Percentiles rank a stretch among this genome's conserved stretches.
Conservation (phyloP, 805 yeast species). For the Komagataella pseudopastoris region DNA sequence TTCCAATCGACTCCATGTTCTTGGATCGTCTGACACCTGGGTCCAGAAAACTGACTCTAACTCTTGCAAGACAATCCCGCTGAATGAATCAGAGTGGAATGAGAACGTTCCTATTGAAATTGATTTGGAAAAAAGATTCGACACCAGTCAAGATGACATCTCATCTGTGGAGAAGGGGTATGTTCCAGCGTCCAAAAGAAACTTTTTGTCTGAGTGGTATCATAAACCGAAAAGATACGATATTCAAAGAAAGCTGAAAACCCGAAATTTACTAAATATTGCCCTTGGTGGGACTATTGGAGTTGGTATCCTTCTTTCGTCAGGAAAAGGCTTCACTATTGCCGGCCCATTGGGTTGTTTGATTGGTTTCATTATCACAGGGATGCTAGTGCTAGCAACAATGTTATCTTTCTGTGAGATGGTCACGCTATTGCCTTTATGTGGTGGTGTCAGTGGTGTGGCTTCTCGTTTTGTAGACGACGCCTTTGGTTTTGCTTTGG, state of each 20-base stretch:
- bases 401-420: constrained; percentile 71
- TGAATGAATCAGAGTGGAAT: constrained; percentile 11
- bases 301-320: constrained; percentile 56
- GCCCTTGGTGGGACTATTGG: constrained; percentile 73
- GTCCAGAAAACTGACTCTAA: neutral
- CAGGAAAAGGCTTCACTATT: constrained; percentile 60
- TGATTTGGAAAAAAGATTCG: constrained; percentile 1
- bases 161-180: neutral
- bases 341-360: constrained; percentile 73
- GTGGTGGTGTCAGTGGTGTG: constrained; percentile 66
- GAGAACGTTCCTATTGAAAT: constrained; percentile 6
- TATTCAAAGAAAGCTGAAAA: constrained; percentile 45
- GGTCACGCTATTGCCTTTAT: constrained; percentile 68
- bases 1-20: constrained; percentile 5
- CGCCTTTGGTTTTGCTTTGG: constrained; percentile 63
- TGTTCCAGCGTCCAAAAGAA: constrained; percentile 1
- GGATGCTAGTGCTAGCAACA: constrained; percentile 51
- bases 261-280: constrained; percentile 64
- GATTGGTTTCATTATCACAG: constrained; percentile 52
- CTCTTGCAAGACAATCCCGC: neutral
- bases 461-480: constrained; percentile 67
- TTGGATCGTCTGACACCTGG: neutral
- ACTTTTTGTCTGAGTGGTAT: neutral
- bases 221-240: constrained; percentile 3
- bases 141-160: constrained; percentile 4